Evolutionary conservation across 139 green algal species (phyloP).

Genomic region (Coelastrella sp.): DNA sequence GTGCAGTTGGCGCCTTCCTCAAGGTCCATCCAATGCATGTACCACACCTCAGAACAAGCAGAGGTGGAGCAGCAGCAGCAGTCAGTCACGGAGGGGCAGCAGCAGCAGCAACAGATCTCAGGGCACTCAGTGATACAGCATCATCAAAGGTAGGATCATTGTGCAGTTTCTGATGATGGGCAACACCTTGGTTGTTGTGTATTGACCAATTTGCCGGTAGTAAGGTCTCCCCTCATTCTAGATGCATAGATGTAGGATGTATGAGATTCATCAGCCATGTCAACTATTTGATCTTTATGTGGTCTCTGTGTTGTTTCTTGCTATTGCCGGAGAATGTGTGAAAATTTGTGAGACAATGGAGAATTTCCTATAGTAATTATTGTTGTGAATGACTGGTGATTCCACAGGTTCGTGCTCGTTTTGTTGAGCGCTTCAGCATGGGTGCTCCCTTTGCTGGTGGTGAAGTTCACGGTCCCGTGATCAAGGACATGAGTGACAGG

Average conservation of each 20-base stretch:
- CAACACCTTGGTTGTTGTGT: background rate
- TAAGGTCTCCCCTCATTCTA: background rate
- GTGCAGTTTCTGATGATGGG: background rate
- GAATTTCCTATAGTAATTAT: background rate
- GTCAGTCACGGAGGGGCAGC: background rate
- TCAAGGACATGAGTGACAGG: conserved; percentile 82
- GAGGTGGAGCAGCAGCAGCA: conserved; percentile 11
- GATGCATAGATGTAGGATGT: too few relatives aligned
- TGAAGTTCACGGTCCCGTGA: conserved; percentile 80
- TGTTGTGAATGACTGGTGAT: background rate
- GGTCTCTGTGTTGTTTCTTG: too few relatives aligned
- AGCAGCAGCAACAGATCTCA: background rate
- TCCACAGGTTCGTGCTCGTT: conserved; percentile 75
- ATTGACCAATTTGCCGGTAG: background rate
- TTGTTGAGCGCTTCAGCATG: conserved; percentile 95
- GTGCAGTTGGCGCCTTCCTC: conserved; percentile 96
- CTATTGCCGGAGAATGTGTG: background rate
- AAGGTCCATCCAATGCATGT: conserved; percentile 80
- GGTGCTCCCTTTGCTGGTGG: conserved; percentile 86
- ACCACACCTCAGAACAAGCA: background rate
- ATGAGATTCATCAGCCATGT: too few relatives aligned
- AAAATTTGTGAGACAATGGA: background rate
- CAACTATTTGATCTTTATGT: too few relatives aligned
- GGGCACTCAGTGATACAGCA: background rate
- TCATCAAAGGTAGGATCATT: conserved; percentile 10